Base-by-base conservation (phyloP, 2,329 filamentous ascomycete species). In the Hypoxylon sp. region DNA sequence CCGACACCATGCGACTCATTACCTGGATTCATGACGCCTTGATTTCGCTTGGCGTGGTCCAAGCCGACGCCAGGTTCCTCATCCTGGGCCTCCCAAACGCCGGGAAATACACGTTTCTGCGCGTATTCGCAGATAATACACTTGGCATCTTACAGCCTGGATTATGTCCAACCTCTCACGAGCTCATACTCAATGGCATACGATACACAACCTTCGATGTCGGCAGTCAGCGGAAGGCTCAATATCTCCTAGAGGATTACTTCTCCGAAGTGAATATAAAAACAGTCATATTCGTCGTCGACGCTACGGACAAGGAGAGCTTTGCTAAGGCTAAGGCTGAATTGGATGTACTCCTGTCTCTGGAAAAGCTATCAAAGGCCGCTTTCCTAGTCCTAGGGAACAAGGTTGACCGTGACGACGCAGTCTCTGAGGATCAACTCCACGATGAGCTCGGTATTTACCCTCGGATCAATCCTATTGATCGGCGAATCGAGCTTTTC, bases 391-490 rank as follows among this genome's bases (percentile, higher is more conserved):
- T 93, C 68, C 85, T 93, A 67, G 91, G 91, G 61, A 93, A 93
- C 83, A 93, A 93, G 84, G 93, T 93, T 76, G 91, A 93, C 77
- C 89, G 92, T 80, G 89, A 90, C 21, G 86, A 90, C 72, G 90
- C 91, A 34, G 86, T 93, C 57, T 89, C 86, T 72, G 90, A 93
- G 82, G 90, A 92, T 73, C 89, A 92, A 79, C 82, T 92, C 71
- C 84, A 90, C 76, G 84, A 89, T 74, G 86, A 89, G 74, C 82
- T 93, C 67, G 91, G 90, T 49, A 79, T 93, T 5, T 13, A 38
- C 2, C 7, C 2, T 1, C 14, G 6, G 5, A 14, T n/a, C 34
- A 3, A 3, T n/a, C 19, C 46, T 2, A 43, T 1, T 14, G n/a
- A 25, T n/a, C 57, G 51, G 2, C 51, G 19, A 50, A 32, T 65